A percentile compares a stretch with the other conserved stretches of the same genome.
Conservation (phyloP, 139 green algal genomes). For the Picochlorum sp. region DNA sequence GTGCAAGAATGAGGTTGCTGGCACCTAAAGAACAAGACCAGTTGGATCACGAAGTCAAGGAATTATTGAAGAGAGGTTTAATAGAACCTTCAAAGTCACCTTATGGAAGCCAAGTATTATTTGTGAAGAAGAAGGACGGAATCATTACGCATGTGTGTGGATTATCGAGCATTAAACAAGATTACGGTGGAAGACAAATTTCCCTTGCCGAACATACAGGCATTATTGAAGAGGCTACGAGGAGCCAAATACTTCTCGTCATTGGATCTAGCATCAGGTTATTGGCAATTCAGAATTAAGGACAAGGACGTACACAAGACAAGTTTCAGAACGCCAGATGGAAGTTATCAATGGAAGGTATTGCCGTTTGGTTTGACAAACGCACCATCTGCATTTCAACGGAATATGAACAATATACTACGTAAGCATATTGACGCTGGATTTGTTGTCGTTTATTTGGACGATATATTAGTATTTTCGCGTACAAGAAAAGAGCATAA, state of each 20-base stretch:
- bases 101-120: no score
- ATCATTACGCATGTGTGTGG: no score
- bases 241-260: slow-evolving; percentile 25
- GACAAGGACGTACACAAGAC: slow-evolving; percentile 32
- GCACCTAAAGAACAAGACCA: no score
- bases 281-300: slow-evolving; percentile 24
- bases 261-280: slow-evolving; percentile 34
- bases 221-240: no score
- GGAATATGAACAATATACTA: slow-evolving; percentile 47
- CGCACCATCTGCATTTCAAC: slow-evolving; percentile 47
- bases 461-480: slow-evolving; percentile 56
- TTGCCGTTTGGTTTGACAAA: slow-evolving; percentile 41
- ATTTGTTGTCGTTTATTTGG: slow-evolving; percentile 51
- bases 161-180: no score
- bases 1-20: no score
- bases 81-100: no score
- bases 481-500: slow-evolving; percentile 34
- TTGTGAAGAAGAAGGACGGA: no score
- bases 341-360: slow-evolving; percentile 26
- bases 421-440: slow-evolving; percentile 18
- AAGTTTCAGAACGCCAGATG: slow-evolving; percentile 24
- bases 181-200: no score
- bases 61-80: no score
- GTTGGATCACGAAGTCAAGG: no score
- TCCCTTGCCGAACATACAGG: no score